Percentiles rank a stretch among this genome's conserved stretches.
phyloP scores from a whole-genome alignment of 2,329 filamentous ascomycete species.

The Penicillium sp. region DNA sequence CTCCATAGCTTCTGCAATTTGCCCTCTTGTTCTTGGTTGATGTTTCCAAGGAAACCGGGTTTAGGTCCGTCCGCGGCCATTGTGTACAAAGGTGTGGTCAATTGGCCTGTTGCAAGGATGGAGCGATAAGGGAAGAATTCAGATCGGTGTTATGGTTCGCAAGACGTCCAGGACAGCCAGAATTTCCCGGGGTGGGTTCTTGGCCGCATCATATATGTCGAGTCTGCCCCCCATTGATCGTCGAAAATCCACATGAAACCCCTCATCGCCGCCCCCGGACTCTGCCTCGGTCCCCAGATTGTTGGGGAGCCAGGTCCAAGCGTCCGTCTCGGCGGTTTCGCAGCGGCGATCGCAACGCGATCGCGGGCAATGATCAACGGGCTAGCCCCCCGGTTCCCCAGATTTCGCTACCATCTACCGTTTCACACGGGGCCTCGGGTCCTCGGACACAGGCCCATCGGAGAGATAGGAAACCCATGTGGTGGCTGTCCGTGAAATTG shows the following conservation, averaged over 20 bases:
- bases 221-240: conserved; percentile 2
- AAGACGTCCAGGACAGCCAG: background rate
- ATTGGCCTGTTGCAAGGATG: background rate
- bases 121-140: background rate
- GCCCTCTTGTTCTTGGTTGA: conserved; percentile 79
- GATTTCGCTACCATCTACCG: background rate
- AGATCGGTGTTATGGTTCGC: background rate
- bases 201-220: conserved; percentile 9
- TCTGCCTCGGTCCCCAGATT: conserved; percentile 17
- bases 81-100: background rate
- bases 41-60: conserved; percentile 72
- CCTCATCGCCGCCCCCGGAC: conserved; percentile 9
- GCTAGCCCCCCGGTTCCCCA: conserved; percentile 6
- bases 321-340: background rate
- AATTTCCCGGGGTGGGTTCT: background rate
- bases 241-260: conserved; percentile 23
- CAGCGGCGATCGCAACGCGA: conserved; percentile 2
- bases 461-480: conserved; percentile 3
- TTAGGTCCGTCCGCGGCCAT: conserved; percentile 20
- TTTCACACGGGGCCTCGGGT: conserved; percentile 4
- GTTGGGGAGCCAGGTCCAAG: conserved; percentile 4
- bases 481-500: background rate
- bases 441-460: conserved; percentile 4
- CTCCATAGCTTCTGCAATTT: conserved; percentile 87
- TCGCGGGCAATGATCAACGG: conserved; percentile 9